phyloP scores from a whole-genome alignment of 208 protist species.

The Lotmaria passim region DNA sequence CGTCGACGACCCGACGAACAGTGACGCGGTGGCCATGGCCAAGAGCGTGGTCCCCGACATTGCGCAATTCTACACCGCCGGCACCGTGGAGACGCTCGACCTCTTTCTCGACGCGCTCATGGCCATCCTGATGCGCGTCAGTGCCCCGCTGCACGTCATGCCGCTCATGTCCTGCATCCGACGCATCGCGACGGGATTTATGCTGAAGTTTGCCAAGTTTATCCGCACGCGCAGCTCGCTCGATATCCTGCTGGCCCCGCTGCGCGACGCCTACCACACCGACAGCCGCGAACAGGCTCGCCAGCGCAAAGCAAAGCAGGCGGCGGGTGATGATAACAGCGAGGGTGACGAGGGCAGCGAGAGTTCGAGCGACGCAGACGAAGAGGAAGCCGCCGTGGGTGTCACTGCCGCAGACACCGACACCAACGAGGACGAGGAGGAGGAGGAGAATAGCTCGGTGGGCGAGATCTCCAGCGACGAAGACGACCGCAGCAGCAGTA shows the following conservation, averaged over 20 bases:
- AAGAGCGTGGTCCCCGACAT: slow-evolving; percentile 72
- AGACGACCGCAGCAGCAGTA: slow-evolving; percentile 17
- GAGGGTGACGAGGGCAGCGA: slow-evolving; percentile 23
- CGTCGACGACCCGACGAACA: slow-evolving; percentile 82
- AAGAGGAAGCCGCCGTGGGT: slow-evolving; percentile 34
- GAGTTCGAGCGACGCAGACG: slow-evolving; percentile 10
- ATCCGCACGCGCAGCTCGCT: slow-evolving; percentile 62
- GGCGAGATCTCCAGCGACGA: slow-evolving; percentile 22
- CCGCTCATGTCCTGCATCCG: slow-evolving; percentile 81
- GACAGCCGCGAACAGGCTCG: slow-evolving; percentile 78
- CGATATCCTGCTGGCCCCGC: slow-evolving; percentile 72
- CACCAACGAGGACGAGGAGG: slow-evolving; percentile 15
- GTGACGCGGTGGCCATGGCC: slow-evolving; percentile 64
- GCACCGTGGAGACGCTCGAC: slow-evolving; percentile 82
- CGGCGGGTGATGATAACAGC: slow-evolving; percentile 35
- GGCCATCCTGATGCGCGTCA: slow-evolving; percentile 79
- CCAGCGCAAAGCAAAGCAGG: slow-evolving; percentile 57
- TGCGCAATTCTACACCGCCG: slow-evolving; percentile 70
- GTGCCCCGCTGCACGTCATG: slow-evolving; percentile 80
- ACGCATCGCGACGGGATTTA: slow-evolving; percentile 76
- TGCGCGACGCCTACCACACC: slow-evolving; percentile 85
- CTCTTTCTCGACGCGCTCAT: slow-evolving; percentile 87
- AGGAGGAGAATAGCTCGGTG: slow-evolving; percentile 20
- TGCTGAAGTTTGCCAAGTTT: slow-evolving; percentile 76
- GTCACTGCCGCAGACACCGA: not conserved